Evolutionary conservation across 345 rosid species (phyloP), one percentile per base, ranked within the genome.

Genomic region (Noccaea caerulescens): DNA sequence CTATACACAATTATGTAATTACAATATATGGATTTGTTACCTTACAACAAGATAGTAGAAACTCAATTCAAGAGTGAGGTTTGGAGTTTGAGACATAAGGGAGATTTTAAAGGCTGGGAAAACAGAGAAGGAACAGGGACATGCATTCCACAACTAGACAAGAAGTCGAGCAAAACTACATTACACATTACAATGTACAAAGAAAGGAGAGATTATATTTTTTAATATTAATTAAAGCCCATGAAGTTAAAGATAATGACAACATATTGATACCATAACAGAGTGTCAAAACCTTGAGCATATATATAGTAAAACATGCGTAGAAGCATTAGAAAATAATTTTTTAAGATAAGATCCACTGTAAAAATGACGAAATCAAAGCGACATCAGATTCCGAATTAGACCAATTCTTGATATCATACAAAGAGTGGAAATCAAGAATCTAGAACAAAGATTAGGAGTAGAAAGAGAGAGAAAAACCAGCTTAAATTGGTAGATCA

Each of bases 141-240:
- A 53, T 72, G 69, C 57, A 63, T 64, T 27, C 76, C 63, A 63
- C 63, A 53, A 43, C 69, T 59, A 36, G 46, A 71, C 34, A 3
- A 51, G 37, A 25, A 59, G 52, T 23, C 36, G 56, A 51, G 20
- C 68, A 60, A 50, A 2, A 12, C 58, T 37, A 16, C 25, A 25
- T 14, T 39, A 46, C 58, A 58, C 32, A 58, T 58, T 58, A 23
- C 58, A 69, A 10, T 49, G 25, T 36, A 69, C 12, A 39, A 23
- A 69, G 42, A 10, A 46, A 10, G 0, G 10, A 43, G 63, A 44
- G 36, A 8, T 38, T 11, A 0, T 42, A 11, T 10, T 0, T 52
- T 0, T 18, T 7, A 10, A 54, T 38, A 25, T 69, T 45, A 33
- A 57, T 57, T 45, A 13, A 38, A 58, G 2, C 12, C 18, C 58